A percentile compares a stretch with the other conserved stretches of the same genome.
These are phyloP conservation scores for Herpetomonas muscarum DNA, from an alignment of 208 protist genomes.

Conservation along the genomic window DNA sequence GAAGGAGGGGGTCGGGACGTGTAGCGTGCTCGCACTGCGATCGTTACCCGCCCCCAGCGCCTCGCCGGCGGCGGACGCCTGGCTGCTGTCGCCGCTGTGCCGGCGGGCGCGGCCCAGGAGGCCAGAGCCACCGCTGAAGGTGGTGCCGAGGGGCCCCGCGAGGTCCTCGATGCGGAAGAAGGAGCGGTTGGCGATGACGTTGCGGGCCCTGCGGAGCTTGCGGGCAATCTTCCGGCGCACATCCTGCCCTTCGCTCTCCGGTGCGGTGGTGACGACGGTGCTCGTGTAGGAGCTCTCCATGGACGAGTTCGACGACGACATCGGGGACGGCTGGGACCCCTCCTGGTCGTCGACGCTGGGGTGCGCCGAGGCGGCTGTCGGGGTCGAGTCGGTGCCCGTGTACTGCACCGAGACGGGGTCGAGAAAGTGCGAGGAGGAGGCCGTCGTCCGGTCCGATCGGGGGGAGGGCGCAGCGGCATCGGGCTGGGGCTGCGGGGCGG, in stretches of 20 bases:
- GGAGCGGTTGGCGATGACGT: slow-evolving; percentile 33
- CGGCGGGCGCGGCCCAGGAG: neutral
- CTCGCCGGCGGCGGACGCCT: neutral
- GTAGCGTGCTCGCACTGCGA: neutral
- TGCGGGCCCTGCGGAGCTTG: neutral
- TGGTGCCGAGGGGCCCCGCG: neutral
- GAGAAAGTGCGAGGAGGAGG: neutral
- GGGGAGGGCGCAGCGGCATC: neutral
- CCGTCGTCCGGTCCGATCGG: neutral
- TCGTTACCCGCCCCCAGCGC: neutral
- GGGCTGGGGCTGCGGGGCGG: neutral
- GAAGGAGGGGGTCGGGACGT: too few relatives aligned
- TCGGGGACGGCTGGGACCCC: neutral
- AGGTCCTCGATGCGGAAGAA: slow-evolving; percentile 54
- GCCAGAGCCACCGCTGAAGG: neutral
- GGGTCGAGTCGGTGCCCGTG: neutral
- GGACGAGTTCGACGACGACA: neutral
- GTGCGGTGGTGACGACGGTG: neutral
- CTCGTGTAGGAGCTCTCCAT: neutral
- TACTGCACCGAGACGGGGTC: neutral
- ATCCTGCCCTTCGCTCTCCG: neutral
- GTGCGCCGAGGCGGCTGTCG: neutral
- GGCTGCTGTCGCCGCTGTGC: neutral
- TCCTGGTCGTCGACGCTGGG: neutral
- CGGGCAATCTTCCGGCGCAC: neutral